Base-by-base conservation (phyloP, 768 basidiomycete genomes). In the Lepiota venenata region DNA sequence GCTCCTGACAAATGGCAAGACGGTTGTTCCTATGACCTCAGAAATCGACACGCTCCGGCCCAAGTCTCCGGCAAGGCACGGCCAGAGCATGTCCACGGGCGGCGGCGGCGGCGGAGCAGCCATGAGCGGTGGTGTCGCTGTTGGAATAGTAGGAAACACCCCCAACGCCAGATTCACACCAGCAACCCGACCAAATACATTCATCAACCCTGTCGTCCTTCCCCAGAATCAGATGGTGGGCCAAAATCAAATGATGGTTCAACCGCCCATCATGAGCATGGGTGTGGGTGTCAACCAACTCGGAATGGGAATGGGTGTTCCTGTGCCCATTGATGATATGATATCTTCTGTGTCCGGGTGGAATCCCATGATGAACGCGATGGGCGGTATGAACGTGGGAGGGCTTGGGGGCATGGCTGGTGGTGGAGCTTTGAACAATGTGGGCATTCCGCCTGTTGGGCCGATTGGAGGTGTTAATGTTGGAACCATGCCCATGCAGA, bases 11-110 rank as follows among this genome's bases (percentile, higher is more conserved):
- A 78, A 75, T 38, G 79, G 77, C 14, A 83, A 81, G 64, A 67
- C 71, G 38, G 84, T 90, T 55, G 87, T 91, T 10, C 87, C 88
- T 0, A 83, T 80, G 70, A 83, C 85, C 3, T 63, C 80, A 66
- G 93, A 95, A 60, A 91, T 96, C 60, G 91, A 96, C 51, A 77
- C 80, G 0, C 75, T 96, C 15, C 77, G 93, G 15, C 93, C 92
- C 0, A 94, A 95, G 66, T 93, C 91, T 1, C 93, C 93, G 8
- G 74, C 85, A 18, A 38, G 60, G 11, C 52, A 53, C 11, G 55
- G 57, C 10, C 50, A 50, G 51, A 40, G 53, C 15, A 49, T 45
- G 43, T 50, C 56, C 20, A 21, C 45, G 45, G 27, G 56, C 18
- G 58, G 58, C 27, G 35, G 55, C 32, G 50, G 58, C 20, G 40